These are phyloP conservation scores for Lipomyces starkeyi DNA, from an alignment of 805 yeast species.

Conservation along the genomic window DNA sequence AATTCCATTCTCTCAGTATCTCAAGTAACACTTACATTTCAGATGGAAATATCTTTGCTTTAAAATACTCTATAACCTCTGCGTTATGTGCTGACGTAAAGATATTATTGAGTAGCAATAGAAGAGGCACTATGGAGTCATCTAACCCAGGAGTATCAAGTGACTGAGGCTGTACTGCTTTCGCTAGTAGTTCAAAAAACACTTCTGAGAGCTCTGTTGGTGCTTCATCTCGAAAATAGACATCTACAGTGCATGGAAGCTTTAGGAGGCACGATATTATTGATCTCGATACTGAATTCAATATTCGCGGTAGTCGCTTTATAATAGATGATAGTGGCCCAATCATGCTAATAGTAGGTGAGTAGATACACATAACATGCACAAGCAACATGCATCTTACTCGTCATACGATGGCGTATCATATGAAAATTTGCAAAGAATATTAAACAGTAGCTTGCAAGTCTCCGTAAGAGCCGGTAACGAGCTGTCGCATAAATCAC, in stretches of 20 bases:
- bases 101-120: constrained; percentile 16
- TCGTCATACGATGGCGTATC: background rate
- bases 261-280: constrained; percentile 24
- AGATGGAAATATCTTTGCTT: constrained; percentile 14
- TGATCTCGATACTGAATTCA: constrained; percentile 9
- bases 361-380: background rate
- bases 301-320: constrained; percentile 7
- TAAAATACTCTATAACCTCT: constrained; percentile 14
- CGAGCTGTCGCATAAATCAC: background rate
- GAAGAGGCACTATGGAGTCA: constrained; percentile 17
- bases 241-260: constrained; percentile 7
- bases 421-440: constrained; percentile 12
- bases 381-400: background rate
- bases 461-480: constrained; percentile 20
- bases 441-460: constrained; percentile 28
- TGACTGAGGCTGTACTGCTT: constrained; percentile 3
- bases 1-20: background rate
- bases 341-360: background rate
- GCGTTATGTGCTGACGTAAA: background rate
- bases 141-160: constrained; percentile 15
- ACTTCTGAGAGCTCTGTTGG: background rate
- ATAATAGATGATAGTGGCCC: background rate
- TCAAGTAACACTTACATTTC: background rate
- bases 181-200: constrained; percentile 13
- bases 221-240: constrained; percentile 14